Evolutionary conservation across 768 basidiomycete genomes (phyloP).

Genomic region (Calocybe indica): DNA sequence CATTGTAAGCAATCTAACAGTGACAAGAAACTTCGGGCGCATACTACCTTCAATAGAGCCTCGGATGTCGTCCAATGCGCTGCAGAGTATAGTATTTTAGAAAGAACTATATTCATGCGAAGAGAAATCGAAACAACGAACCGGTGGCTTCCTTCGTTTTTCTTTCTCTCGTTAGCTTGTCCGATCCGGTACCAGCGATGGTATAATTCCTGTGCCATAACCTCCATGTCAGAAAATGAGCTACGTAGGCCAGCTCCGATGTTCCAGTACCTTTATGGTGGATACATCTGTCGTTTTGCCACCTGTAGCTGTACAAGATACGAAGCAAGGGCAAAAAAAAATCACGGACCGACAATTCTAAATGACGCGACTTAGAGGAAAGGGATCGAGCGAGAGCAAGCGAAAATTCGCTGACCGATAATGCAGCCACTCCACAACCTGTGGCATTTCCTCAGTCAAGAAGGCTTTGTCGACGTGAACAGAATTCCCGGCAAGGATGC

Average conservation of each 20-base stretch:
- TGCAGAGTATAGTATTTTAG: slow-evolving; percentile 18
- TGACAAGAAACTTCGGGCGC: background rate
- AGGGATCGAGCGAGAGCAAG: background rate
- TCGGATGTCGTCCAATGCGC: slow-evolving; percentile 79
- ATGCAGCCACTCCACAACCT: slow-evolving; percentile 72
- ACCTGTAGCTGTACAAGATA: slow-evolving; percentile 1
- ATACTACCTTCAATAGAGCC: slow-evolving; percentile 66
- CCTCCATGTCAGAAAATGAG: too few relatives aligned
- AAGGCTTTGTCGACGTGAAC: slow-evolving; percentile 80
- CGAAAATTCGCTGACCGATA: slow-evolving; percentile 48
- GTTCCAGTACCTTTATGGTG: slow-evolving; percentile 58
- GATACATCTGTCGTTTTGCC: slow-evolving; percentile 62
- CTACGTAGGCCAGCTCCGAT: too few relatives aligned
- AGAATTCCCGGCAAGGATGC: slow-evolving; percentile 81
- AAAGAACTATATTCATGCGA: background rate
- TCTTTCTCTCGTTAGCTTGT: slow-evolving; percentile 56
- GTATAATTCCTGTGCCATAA: background rate
- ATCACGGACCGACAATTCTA: slow-evolving; percentile 65
- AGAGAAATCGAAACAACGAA: slow-evolving; percentile 17
- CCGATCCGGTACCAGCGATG: slow-evolving; percentile 57
- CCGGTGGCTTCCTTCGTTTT: slow-evolving; percentile 52
- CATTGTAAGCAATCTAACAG: background rate
- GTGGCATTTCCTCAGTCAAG: slow-evolving; percentile 74
- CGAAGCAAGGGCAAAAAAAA: background rate
- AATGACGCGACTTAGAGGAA: background rate